phyloP scores from a whole-genome alignment of 1,284 basidiomycete species.

The Cutaneotrichosporon sp. region DNA sequence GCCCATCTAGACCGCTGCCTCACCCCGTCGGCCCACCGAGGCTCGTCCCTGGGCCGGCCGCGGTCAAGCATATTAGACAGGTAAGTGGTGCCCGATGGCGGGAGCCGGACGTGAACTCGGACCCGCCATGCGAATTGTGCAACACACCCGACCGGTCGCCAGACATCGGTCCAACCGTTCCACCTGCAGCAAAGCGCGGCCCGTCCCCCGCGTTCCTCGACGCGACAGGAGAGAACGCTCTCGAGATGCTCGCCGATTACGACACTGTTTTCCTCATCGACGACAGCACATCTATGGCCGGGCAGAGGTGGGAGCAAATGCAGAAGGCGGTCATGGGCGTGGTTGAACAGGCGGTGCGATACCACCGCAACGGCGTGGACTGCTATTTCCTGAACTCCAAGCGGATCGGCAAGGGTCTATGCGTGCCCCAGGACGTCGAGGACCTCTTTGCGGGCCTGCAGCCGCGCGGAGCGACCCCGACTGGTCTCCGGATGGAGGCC shows the following conservation, averaged over 20 bases:
- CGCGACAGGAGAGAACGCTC: constrained; percentile 32
- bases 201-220: constrained; percentile 1
- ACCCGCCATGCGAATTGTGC: neutral
- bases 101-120: neutral
- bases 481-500: constrained; percentile 40
- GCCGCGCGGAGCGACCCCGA: constrained; percentile 46
- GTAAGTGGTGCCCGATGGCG: neutral
- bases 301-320: constrained; percentile 46
- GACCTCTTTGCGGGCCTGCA: constrained; percentile 47
- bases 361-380: constrained; percentile 49
- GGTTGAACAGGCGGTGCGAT: constrained; percentile 40
- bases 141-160: neutral
- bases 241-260: constrained; percentile 46
- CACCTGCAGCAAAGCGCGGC: neutral
- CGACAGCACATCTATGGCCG: constrained; percentile 47
- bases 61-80: neutral
- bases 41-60: neutral
- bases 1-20: neutral
- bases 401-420: constrained; percentile 38
- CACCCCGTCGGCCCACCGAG: neutral
- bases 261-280: constrained; percentile 52
- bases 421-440: constrained; percentile 45
- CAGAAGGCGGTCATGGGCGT: constrained; percentile 43
- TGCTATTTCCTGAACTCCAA: constrained; percentile 51
- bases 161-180: neutral